Conservation (phyloP, 108 stramenopile genomes). For the Seminavis robusta region DNA sequence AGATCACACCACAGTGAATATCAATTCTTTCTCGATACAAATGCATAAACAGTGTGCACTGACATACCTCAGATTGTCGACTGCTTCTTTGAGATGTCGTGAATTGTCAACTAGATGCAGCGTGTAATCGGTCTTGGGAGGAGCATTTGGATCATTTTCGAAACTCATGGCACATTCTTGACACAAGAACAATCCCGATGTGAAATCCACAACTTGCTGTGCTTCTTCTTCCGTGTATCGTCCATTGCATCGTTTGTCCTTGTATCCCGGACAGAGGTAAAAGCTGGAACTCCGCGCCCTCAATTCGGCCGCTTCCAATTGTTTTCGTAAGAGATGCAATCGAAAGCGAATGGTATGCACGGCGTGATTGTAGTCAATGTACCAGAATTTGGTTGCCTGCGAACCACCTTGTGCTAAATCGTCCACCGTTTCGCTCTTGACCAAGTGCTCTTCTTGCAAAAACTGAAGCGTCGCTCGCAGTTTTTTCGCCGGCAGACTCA, state of each 20-base stretch:
- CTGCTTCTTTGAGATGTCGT: constrained; percentile 59
- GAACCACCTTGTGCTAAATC: constrained; percentile 82
- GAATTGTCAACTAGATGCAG: constrained; percentile 78
- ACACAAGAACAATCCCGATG: constrained; percentile 79
- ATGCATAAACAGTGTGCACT: no score
- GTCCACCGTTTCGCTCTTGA: constrained; percentile 84
- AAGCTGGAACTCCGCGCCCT: constrained; percentile 61
- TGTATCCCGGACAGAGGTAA: constrained; percentile 85
- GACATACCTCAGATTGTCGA: constrained; percentile 76
- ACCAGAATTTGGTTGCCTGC: constrained; percentile 85
- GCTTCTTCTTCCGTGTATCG: constrained; percentile 82
- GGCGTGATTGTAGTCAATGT: constrained; percentile 75
- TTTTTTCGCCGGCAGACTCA: constrained; percentile 71
- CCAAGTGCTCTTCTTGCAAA: constrained; percentile 80
- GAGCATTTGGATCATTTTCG: constrained; percentile 69
- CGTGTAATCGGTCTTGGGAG: constrained; percentile 58
- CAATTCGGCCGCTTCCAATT: constrained; percentile 68
- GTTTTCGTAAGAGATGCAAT: constrained; percentile 65
- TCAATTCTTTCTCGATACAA: neutral
- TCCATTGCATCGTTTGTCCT: constrained; percentile 73
- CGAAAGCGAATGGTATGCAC: constrained; percentile 86
- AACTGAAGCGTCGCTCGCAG: constrained; percentile 75
- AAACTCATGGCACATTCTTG: constrained; percentile 66
- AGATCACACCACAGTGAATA: neutral
- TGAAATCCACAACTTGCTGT: constrained; percentile 72